phyloP scores from a whole-genome alignment of 371 early-diverging fungal species.

The Mucor indicus region DNA sequence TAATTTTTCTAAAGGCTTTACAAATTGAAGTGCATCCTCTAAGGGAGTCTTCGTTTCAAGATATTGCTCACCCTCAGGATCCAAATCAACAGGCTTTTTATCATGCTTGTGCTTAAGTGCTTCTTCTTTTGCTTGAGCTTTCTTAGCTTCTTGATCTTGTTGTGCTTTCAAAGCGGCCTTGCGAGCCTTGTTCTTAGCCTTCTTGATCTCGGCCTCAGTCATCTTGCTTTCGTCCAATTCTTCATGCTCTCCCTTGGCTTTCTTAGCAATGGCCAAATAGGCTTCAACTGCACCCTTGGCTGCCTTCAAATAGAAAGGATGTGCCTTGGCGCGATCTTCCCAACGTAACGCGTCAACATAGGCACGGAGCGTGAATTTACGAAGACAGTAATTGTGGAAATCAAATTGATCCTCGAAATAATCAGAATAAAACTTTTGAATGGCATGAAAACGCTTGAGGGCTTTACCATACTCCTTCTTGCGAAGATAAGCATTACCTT shows the following conservation, averaged over 20 bases:
- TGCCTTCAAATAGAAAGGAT: conserved; percentile 73
- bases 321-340: conserved; percentile 73
- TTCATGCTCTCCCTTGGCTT: conserved; percentile 32
- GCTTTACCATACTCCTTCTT: conserved; percentile 76
- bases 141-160: conserved; percentile 42
- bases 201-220: conserved; percentile 65
- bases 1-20: conserved; percentile 66
- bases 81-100: conserved; percentile 56
- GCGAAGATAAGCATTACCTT: conserved; percentile 67
- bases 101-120: conserved; percentile 46
- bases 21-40: conserved; percentile 73
- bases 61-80: conserved; percentile 68
- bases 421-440: conserved; percentile 80
- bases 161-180: conserved; percentile 50
- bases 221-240: conserved; percentile 50
- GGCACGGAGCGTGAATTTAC: conserved; percentile 85
- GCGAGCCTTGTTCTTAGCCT: conserved; percentile 55
- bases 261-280: conserved; percentile 71
- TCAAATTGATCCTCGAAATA: conserved; percentile 95
- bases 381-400: conserved; percentile 92
- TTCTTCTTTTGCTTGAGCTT: conserved; percentile 33
- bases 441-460: conserved; percentile 82
- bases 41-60: conserved; percentile 63
- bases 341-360: conserved; percentile 78
- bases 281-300: conserved; percentile 73